phyloP scores from a whole-genome alignment of 2,329 filamentous ascomycete genomes.

The Geosmithia morbida region DNA sequence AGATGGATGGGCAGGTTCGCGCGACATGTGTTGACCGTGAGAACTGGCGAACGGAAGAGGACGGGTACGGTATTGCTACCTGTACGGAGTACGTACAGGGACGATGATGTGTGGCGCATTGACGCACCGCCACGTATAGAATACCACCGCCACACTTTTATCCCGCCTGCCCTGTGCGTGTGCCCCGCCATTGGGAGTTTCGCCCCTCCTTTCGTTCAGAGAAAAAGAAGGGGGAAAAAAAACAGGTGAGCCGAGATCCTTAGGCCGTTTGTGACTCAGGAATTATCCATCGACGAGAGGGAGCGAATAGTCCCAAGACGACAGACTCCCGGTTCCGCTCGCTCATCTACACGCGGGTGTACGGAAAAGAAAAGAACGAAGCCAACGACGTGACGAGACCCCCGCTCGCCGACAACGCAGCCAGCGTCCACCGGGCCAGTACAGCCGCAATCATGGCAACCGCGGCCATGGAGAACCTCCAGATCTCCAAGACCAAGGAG shows the following conservation, averaged over 20 bases:
- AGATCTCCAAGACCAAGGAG: slow-evolving; percentile 45
- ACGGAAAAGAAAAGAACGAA: neutral
- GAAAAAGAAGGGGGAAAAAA: too few relatives aligned
- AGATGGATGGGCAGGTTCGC: too few relatives aligned
- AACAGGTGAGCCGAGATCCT: too few relatives aligned
- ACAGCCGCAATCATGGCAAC: slow-evolving; percentile 10
- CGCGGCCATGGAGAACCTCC: slow-evolving; percentile 34
- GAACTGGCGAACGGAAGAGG: neutral
- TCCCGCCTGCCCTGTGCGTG: slow-evolving; percentile 2
- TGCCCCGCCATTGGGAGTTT: slow-evolving; percentile 20
- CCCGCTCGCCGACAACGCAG: slow-evolving; percentile 10
- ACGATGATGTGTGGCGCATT: neutral
- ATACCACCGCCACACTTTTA: neutral
- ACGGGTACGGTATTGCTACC: neutral
- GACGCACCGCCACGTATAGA: slow-evolving; percentile 8
- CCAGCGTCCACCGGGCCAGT: neutral
- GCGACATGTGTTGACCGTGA: too few relatives aligned
- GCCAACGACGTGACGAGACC: neutral
- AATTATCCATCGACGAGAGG: neutral
- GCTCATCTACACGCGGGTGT: neutral
- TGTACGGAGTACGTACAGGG: neutral
- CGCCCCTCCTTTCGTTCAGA: slow-evolving; percentile 16
- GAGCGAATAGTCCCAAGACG: neutral
- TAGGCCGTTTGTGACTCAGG: slow-evolving; percentile 14
- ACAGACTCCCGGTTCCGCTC: neutral